Percentiles rank a stretch among this genome's conserved stretches.
phyloP scores from a whole-genome alignment of 2,329 filamentous ascomycete species.

The Neofusicoccum sp. region DNA sequence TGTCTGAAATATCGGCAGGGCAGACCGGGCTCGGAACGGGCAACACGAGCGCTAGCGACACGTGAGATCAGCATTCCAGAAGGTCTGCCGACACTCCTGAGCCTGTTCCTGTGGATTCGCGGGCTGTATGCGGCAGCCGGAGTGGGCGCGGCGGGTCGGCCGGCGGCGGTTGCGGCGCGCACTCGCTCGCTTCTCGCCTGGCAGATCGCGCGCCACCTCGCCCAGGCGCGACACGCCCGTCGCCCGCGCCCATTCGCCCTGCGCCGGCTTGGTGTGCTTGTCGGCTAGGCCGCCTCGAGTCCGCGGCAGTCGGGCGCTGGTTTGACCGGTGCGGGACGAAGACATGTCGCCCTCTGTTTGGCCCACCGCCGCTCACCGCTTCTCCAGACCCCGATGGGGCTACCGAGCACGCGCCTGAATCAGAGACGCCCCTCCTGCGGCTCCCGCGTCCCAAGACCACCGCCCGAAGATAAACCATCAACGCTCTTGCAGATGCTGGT shows the following conservation, averaged over 20 bases:
- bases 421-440: background rate
- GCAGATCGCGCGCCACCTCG: background rate
- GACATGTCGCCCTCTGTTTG: slow-evolving; percentile 8
- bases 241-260: background rate
- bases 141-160: background rate
- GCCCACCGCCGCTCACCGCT: slow-evolving; percentile 13
- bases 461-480: slow-evolving; percentile 16
- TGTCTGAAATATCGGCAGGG: background rate
- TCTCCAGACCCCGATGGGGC: slow-evolving; percentile 14
- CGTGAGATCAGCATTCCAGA: slow-evolving; percentile 9
- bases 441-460: slow-evolving; percentile 3
- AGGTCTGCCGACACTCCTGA: background rate
- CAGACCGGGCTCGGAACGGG: background rate
- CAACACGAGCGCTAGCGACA: background rate
- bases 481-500: slow-evolving; percentile 2
- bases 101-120: slow-evolving; percentile 2
- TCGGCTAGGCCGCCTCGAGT: slow-evolving; percentile 2
- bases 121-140: background rate
- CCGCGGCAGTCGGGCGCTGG: slow-evolving; percentile 2
- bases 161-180: background rate
- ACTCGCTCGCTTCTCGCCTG: slow-evolving; percentile 4
- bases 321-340: slow-evolving; percentile 12
- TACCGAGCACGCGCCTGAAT: slow-evolving; percentile 16
- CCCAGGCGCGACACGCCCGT: background rate
- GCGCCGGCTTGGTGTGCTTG: background rate